Conservation (phyloP, 1,139 yeast genomes). For the Suhomyces taliae region DNA sequence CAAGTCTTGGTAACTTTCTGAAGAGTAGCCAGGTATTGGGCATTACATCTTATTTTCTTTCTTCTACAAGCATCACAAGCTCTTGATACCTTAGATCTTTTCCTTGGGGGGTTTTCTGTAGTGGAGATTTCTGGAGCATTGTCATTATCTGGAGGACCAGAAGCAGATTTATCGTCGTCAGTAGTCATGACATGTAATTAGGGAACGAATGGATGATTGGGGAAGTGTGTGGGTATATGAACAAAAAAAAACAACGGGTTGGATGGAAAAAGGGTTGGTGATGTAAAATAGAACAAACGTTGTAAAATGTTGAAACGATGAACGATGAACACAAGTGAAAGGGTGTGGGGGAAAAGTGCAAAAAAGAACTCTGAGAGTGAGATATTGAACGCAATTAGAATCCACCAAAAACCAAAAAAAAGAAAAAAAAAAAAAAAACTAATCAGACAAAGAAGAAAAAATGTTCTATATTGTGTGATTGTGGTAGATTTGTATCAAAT, state of each 20-base stretch:
- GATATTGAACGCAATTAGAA: not conserved
- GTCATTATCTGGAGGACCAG: not conserved
- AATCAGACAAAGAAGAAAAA: no score
- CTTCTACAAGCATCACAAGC: conserved; percentile 71
- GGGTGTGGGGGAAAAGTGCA: not conserved
- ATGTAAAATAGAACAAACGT: no score
- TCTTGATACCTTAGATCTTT: conserved; percentile 64
- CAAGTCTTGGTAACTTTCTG: conserved; percentile 52
- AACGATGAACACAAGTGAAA: no score
- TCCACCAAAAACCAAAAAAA: not conserved
- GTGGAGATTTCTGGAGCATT: not conserved
- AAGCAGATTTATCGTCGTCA: conserved; percentile 2
- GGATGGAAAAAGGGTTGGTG: no score
- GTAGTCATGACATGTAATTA: conserved; percentile 2
- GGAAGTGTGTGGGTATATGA: not conserved
- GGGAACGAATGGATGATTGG: not conserved
- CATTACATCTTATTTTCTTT: conserved; percentile 65
- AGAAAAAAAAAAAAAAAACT: no score
- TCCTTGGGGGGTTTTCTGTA: conserved; percentile 38
- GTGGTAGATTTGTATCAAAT: no score
- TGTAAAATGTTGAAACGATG: no score
- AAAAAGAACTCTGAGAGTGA: not conserved
- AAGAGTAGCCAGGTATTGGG: conserved; percentile 44
- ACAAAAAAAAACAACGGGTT: no score
- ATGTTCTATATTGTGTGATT: no score